Evolutionary conservation across 73 alveolate species (phyloP), one percentile per base, ranked within the genome.

Genomic region (Effrenium voratum): DNA sequence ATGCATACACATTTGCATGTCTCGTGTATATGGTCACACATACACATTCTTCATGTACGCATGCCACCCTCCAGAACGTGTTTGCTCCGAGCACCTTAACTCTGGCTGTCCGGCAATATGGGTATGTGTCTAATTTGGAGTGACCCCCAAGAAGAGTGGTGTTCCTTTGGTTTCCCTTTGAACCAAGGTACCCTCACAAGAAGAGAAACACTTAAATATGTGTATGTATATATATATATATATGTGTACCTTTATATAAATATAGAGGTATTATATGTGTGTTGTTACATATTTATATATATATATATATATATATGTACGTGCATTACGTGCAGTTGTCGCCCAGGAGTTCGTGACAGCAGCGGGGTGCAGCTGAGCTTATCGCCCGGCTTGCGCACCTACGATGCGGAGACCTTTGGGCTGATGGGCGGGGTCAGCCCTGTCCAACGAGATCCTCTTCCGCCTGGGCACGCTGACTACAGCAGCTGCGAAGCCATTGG

Each of bases 371-470:
- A n/a, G n/a, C n/a, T 84, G 79, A 28, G 49, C 77, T 55, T 84
- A 43, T 50, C 93, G 15, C 93, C 93, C 38, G 49, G 77, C 49
- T 34, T 84, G 59, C 93, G 93, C 32, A 84, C 93, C 16, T 55
- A 84, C 43, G 93, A 55, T 84, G 93, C 93, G 2, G 57, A 52
- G 80, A 84, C 80, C 80, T 84, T 50, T 38, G 93, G 93, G 5
- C 30, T 84, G 38, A 13, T 38, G 46, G 93, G 93, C 12, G 93
- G 93, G 26, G 80, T 59, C 8, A 52, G 41, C 57, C 93, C 93
- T 13, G 40, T 40, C 47, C 93, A 84, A 44, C 77, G 93, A 38
- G 79, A 84, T 24, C 80, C 93, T 6, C 43, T 84, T 57, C 59
- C 93, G 8, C 93, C 93, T 3, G 93, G 80, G 2, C 41, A 19